Evolutionary conservation across 1,284 basidiomycete genomes (phyloP), one percentile per base, ranked within the genome.

Genomic region (Mrakiaceae sp.): DNA sequence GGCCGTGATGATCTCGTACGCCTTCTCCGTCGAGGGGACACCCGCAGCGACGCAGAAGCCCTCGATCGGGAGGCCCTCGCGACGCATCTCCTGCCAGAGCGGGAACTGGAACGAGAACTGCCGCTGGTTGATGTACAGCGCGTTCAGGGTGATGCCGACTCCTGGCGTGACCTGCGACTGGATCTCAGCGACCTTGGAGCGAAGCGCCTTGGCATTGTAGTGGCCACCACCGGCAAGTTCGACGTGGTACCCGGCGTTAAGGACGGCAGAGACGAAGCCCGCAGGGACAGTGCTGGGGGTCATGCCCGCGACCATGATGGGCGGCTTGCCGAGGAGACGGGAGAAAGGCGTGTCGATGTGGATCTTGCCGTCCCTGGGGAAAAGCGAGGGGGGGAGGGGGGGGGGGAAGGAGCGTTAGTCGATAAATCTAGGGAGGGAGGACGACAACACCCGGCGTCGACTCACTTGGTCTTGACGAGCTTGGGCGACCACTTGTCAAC

Each of bases 251-350:
- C 95, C 95, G 42, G 95, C 94, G 71, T 89, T 84, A 70, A 97
- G 85, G 50, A 95, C 83, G 6, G 95, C 93, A 67, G 86, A 85
- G 70, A 96, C 92, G 75, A 96, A 92, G 54, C 90, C 90, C 60
- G 87, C 87, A 73, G 92, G 87, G 68, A 97, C 93, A 39, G 93
- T 97, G 1, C 86, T 87, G 0, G 93, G 93, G 0, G 93, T 96
- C 96, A 98, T 98, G 69, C 95, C 96, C 58, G 92, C 92, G 58
- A 98, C 92, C 93, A 97, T 98, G 76, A 98, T 87, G 16, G 95
- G 95, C 1, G 95, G 85, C 79, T 97, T 97, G 70, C 92, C 91
- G 49, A 98, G 79, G 60, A 98, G 83, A 68, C 95, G 88, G 63
- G 94, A 96, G 82, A 96, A 95, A 5, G 92, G 88, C 0, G 95